phyloP scores from a whole-genome alignment of 2,329 filamentous ascomycete species.

The Arthrinium puccinioides region DNA sequence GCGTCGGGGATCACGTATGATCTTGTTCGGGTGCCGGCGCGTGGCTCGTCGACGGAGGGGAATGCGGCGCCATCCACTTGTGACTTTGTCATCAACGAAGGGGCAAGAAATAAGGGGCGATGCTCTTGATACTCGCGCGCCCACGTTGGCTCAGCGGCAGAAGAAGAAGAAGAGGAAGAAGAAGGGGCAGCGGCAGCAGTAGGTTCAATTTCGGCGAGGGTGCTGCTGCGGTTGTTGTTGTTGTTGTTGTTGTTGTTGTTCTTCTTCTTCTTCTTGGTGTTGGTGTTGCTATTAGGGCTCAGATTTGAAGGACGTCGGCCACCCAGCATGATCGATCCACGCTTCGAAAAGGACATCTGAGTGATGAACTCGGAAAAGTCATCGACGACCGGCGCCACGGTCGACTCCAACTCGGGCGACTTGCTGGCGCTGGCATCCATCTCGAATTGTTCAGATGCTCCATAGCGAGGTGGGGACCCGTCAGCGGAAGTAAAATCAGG shows the following conservation, averaged over 20 bases:
- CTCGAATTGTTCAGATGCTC: too few relatives aligned
- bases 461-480: constrained; percentile 2
- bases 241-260: too few relatives aligned
- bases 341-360: constrained; percentile 52
- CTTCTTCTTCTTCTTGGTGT: too few relatives aligned
- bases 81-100: constrained; percentile 9
- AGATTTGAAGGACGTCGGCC: too few relatives aligned
- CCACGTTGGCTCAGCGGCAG: background rate
- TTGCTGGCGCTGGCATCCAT: constrained; percentile 9
- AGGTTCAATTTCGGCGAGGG: too few relatives aligned
- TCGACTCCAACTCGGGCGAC: constrained; percentile 25
- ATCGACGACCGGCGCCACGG: constrained; percentile 49
- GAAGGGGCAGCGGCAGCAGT: constrained; percentile 18
- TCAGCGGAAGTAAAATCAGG: background rate
- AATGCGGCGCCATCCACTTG: constrained; percentile 8
- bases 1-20: background rate
- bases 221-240: too few relatives aligned
- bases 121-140: constrained; percentile 4
- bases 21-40: background rate
- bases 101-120: constrained; percentile 20
- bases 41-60: background rate
- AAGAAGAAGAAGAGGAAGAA: constrained; percentile 11
- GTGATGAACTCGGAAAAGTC: constrained; percentile 50
- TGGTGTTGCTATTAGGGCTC: too few relatives aligned
- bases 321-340: constrained; percentile 56